Percentiles rank a stretch among this genome's conserved stretches.
These are phyloP conservation scores for Coprinopsis cinerea DNA, from an alignment of 768 basidiomycete genomes.

Conservation along the genomic window DNA sequence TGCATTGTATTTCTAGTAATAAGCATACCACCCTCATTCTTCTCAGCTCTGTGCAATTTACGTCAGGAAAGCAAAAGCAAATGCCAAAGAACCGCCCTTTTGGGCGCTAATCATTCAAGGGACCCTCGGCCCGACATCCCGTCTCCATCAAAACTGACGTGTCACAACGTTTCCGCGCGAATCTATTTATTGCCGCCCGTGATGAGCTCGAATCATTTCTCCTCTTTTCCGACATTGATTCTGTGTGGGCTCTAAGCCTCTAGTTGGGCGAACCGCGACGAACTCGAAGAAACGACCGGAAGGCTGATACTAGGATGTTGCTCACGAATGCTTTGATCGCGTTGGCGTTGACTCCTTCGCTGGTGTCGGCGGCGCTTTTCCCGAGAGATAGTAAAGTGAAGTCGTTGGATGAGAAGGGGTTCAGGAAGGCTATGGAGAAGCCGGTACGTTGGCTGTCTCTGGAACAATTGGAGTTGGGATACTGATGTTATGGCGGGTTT, in stretches of 20 bases:
- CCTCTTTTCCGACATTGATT: not conserved
- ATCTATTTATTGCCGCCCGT: constrained; percentile 1
- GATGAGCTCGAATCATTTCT: not conserved
- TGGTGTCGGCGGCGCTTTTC: constrained; percentile 48
- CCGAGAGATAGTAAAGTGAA: constrained; percentile 53
- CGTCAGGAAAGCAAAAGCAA: too few species aligned
- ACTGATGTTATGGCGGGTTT: not conserved
- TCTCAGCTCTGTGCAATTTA: too few species aligned
- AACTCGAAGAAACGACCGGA: too few species aligned
- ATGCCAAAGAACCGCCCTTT: too few species aligned
- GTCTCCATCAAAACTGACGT: too few species aligned
- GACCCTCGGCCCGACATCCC: too few species aligned
- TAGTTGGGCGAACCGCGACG: too few species aligned
- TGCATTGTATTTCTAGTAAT: not conserved
- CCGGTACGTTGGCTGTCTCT: constrained; percentile 47
- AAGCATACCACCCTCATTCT: too few species aligned
- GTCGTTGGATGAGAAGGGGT: constrained; percentile 63
- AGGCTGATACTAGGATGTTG: constrained; percentile 26
- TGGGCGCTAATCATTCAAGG: too few species aligned
- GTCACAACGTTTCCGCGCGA: constrained; percentile 9
- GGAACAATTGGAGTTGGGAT: not conserved
- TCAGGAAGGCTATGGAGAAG: constrained; percentile 65
- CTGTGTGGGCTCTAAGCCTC: too few species aligned
- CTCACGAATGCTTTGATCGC: constrained; percentile 32
- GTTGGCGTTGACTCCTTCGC: constrained; percentile 35